A percentile compares a stretch with the other conserved stretches of the same genome.
These are phyloP conservation scores for Kwoniella europaea DNA, from an alignment of 768 basidiomycete genomes.

Conservation along the genomic window DNA sequence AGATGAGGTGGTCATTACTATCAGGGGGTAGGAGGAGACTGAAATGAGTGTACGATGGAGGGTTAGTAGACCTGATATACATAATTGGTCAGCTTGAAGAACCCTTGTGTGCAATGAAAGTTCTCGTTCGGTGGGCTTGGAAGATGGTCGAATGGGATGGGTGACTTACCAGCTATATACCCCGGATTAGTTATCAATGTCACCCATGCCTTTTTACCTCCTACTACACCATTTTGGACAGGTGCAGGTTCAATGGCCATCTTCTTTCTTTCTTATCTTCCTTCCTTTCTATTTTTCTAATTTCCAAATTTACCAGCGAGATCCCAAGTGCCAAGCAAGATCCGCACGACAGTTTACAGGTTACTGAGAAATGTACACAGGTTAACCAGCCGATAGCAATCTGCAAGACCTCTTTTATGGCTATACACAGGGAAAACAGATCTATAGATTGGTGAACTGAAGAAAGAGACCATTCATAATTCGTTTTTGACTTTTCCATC, in stretches of 20 bases:
- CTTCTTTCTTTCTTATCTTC: background rate
- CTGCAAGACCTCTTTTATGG: no score
- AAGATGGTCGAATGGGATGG: no score
- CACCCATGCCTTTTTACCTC: constrained; percentile 65
- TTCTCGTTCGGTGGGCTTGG: no score
- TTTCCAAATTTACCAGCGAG: background rate
- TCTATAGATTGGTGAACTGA: no score
- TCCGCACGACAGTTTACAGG: no score
- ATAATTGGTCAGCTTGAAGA: background rate
- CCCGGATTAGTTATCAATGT: constrained; percentile 74
- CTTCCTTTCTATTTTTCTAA: background rate
- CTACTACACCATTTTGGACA: background rate
- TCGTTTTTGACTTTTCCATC: background rate
- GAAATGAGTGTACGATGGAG: constrained; percentile 65
- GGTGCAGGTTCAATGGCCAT: constrained; percentile 6
- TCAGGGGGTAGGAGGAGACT: constrained; percentile 73
- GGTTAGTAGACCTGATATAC: constrained; percentile 67
- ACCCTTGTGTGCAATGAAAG: no score
- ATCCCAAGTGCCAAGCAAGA: background rate
- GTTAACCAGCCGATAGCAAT: no score
- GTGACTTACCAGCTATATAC: constrained; percentile 61
- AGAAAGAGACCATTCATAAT: no score
- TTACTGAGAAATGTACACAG: no score
- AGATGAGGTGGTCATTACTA: constrained; percentile 74
- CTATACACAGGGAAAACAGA: no score